Evolutionary conservation across 345 rosid genomes (phyloP), one percentile per base, ranked within the genome.

Genomic region (Aquilaria malaccensis): DNA sequence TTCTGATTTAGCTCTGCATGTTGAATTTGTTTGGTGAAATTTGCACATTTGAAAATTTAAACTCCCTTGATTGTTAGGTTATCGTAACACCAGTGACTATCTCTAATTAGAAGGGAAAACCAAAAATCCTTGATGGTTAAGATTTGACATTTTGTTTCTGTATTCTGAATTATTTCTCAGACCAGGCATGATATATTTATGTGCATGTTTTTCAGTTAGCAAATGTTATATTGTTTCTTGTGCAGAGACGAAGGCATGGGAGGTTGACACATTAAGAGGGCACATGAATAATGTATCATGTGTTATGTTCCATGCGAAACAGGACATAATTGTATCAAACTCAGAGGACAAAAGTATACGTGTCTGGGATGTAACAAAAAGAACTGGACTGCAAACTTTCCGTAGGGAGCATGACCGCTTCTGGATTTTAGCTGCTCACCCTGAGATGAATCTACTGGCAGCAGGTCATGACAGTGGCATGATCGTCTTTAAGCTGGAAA

Each of bases 171-270:
- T 37, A 37, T 5, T 3, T 37, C 43, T 37, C 7, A 37, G 22
- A 37, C 7, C 7, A 4, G 43, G 43, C 5, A 37, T 37, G 7
- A 9, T 37, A 37, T 37, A 37, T 37, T 9, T 37, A 37, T 37
- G 7, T 37, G 43, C 43, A 3, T 37, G 43, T 37, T 37, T 37
- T 37, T 37, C 7, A 37, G 6, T 37, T 4, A 9, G 43, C 2
- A 37, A 37, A 37, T 37, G 15, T 47, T 49, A 29, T 9, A 30
- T 48, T 56, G 68, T 49, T 70, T 30, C 58, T 6, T 15, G 79
- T 71, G 71, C 95, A 94, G 99, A 94, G 57, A 94, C 99, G 32
- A 90, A 94, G 81, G 99, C 97, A 56, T 94, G 97, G 99, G 99
- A 94, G 74, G 99, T 90, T 59, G 99, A 90, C 79, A 94, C 99